phyloP scores from a whole-genome alignment of 768 basidiomycete species.

The Mycena vitilis region DNA sequence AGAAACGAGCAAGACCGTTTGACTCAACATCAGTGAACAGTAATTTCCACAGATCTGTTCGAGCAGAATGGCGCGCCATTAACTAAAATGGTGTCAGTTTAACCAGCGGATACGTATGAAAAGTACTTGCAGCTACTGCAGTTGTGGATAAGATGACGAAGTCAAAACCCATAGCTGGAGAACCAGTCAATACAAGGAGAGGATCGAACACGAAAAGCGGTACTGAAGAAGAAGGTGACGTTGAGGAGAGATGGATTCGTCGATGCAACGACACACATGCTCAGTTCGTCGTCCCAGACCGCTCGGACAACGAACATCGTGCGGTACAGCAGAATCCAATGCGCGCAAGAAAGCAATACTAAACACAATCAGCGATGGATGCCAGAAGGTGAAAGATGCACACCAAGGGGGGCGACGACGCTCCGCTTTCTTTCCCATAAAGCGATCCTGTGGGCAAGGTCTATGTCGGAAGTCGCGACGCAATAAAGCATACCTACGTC shows the following conservation, averaged over 20 bases:
- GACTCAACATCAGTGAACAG: conserved; percentile 67
- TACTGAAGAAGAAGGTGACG: conserved; percentile 77
- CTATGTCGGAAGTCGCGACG: conserved; percentile 13
- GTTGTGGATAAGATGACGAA: conserved; percentile 69
- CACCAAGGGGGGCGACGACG: conserved; percentile 60
- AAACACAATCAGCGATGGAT: too few relatives aligned
- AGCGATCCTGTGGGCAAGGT: conserved; percentile 60
- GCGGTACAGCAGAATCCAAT: conserved; percentile 76
- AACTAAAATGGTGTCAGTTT: conserved; percentile 16
- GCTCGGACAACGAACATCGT: conserved; percentile 77
- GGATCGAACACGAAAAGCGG: background rate
- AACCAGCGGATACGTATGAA: background rate
- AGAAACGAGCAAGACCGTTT: background rate
- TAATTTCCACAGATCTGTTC: conserved; percentile 73
- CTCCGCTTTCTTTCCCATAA: conserved; percentile 72
- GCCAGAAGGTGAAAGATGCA: too few relatives aligned
- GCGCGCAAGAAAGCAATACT: conserved; percentile 64
- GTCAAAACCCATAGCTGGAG: conserved; percentile 76
- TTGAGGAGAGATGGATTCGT: conserved; percentile 70
- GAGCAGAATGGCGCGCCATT: conserved; percentile 59
- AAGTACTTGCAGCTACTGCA: conserved; percentile 56
- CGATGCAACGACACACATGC: conserved; percentile 61
- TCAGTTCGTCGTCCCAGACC: conserved; percentile 55
- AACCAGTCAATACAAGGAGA: conserved; percentile 15
- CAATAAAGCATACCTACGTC: conserved; percentile 57